Percentiles rank a stretch among this genome's conserved stretches.
Evolutionary conservation across 495 filamentous ascomycete species (phyloP).

Genomic region (Platismatia glauca): DNA sequence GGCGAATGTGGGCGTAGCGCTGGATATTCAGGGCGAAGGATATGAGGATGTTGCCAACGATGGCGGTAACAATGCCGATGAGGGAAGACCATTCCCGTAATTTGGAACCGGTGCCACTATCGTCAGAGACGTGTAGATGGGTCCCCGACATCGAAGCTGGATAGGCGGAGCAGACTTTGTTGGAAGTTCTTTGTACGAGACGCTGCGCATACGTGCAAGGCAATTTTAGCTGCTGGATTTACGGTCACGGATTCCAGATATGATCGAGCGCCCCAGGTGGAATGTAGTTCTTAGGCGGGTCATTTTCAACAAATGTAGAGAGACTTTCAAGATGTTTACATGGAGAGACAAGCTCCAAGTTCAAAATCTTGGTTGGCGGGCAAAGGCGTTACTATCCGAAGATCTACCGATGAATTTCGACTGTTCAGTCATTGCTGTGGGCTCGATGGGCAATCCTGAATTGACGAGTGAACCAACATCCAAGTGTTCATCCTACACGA

Average conservation of each 20-base stretch:
- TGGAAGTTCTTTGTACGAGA: not conserved
- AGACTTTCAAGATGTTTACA: not conserved
- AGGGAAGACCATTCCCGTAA: conserved; percentile 78
- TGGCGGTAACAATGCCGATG: conserved; percentile 88
- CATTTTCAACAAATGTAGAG: not conserved
- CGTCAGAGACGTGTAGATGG: not conserved
- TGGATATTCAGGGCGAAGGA: conserved; percentile 94
- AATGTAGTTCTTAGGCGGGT: not conserved
- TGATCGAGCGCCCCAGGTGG: not conserved
- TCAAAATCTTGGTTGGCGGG: not conserved
- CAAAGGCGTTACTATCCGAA: not conserved
- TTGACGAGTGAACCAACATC: too few species aligned
- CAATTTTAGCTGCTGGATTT: not conserved
- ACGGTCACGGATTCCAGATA: not conserved
- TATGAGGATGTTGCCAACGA: conserved; percentile 85
- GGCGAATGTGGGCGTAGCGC: conserved; percentile 83
- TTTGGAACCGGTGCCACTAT: not conserved
- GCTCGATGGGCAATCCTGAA: too few species aligned
- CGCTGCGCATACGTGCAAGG: not conserved
- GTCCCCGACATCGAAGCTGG: not conserved
- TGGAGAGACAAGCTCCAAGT: too few species aligned
- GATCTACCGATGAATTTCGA: not conserved
- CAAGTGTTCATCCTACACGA: not conserved
- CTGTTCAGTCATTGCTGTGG: too few species aligned
- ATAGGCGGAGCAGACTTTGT: not conserved